Percentiles rank a stretch among this genome's conserved stretches.
These are phyloP conservation scores for Neurospora tetraspora DNA, from an alignment of 495 filamentous ascomycete species.

Conservation along the genomic window DNA sequence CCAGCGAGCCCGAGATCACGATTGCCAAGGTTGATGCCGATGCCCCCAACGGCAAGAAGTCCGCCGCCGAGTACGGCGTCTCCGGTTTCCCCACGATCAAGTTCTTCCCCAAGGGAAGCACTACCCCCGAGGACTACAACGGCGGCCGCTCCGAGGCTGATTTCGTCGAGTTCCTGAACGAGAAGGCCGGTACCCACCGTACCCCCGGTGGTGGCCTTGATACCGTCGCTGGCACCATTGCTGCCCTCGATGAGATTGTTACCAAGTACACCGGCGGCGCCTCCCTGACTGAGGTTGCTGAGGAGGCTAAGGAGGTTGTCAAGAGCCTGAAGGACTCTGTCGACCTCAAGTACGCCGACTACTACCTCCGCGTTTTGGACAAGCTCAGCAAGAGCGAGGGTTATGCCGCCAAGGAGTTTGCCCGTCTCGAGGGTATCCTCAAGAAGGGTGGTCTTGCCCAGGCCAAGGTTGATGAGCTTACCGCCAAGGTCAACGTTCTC, in stretches of 20 bases:
- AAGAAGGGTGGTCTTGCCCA: constrained; percentile 77
- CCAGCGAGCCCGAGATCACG: constrained; percentile 61
- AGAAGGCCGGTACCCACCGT: constrained; percentile 82
- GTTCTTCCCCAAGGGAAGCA: constrained; percentile 89
- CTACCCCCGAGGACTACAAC: constrained; percentile 58
- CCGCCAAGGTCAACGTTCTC: constrained; percentile 79
- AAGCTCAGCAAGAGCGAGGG: constrained; percentile 68
- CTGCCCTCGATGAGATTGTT: constrained; percentile 63
- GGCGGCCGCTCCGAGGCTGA: constrained; percentile 70
- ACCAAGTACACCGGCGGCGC: constrained; percentile 52
- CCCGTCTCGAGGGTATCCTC: constrained; percentile 66
- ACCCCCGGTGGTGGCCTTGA: constrained; percentile 72
- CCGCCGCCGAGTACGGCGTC: constrained; percentile 67
- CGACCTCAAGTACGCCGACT: constrained; percentile 68
- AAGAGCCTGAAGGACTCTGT: constrained; percentile 50
- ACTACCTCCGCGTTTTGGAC: constrained; percentile 83
- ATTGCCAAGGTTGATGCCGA: constrained; percentile 95
- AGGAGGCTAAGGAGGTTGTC: constrained; percentile 61
- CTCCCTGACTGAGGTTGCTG: constrained; percentile 44
- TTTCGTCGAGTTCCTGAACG: constrained; percentile 75
- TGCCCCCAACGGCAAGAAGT: constrained; percentile 68
- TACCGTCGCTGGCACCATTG: constrained; percentile 70
- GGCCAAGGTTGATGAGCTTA: constrained; percentile 83
- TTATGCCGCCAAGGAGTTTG: constrained; percentile 79
- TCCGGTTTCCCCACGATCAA: constrained; percentile 92